Evolutionary conservation across 2,329 filamentous ascomycete genomes (phyloP), one percentile per base, ranked within the genome.

Genomic region (Sporothrix variecibatus): DNA sequence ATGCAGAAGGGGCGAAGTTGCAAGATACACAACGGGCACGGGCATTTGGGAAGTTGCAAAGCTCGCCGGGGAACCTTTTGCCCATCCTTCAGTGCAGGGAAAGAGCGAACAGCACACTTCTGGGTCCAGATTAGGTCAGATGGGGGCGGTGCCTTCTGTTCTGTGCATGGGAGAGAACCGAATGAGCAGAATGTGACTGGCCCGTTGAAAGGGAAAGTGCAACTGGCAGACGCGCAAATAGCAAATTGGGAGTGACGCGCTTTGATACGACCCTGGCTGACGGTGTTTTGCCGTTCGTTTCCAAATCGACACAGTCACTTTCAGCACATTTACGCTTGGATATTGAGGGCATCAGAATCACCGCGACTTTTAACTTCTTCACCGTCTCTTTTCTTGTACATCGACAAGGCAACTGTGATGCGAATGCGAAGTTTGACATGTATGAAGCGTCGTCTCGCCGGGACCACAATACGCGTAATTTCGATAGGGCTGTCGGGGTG

Each of bases 11-110:
- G 15, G n/a, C 28, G 58, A 43, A 26, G 56, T 26, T 28, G 26
- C 56, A 15, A 60, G 53, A 20, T 65, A 7, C 3, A 64, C 34
- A 40, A 11, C n/a, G n/a, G 34, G 62, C 8, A 11, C n/a, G 62
- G 62, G 12, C 62, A 65, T 43, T 65, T 65, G 62, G 40, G n/a
- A 64, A 67, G 11, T 26, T 67, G 64, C 40, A 40, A 68, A 51
- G n/a, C 28, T 34, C 26, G 43, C 65, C 60, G 28, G 6, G n/a
- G n/a, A 31, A 8, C n/a, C 34, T 43, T 65, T 38, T 26, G 53
- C 53, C 7, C 53, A 51, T 46, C 43, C 20, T 11, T 9, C 11
- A 58, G 23, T 28, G 17, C 12, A 31, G 34, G 28, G 28, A 34
- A 58, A 60, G 60, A 65, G 38, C 34, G 38, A 65, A 26, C 34